Evolutionary conservation across 345 rosid species (phyloP), one percentile per base, ranked within the genome.

Genomic region (Pistacia atlantica): DNA sequence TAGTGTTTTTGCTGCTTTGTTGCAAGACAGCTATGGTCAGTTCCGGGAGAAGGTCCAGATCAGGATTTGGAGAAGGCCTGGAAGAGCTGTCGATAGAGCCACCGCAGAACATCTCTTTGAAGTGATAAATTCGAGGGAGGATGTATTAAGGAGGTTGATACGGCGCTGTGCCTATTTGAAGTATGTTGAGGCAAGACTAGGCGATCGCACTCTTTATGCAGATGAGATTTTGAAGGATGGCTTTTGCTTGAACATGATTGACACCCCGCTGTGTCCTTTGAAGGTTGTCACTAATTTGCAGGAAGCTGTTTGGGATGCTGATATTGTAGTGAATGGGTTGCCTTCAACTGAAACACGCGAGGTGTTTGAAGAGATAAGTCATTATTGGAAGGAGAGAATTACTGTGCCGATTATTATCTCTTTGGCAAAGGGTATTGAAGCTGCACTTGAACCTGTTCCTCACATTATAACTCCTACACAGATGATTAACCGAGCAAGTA

Each of bases 241-340:
- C 5, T 92, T 92, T 83, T 92, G 97, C 87, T 78, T 92, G 83
- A 92, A 92, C 87, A 92, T 92, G 97, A 85, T 92, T 31, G 92
- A 92, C 16, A 90, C 92, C 0, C 97, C 97, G 2, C 87, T 92
- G 28, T 90, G 97, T 79, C 97, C 97, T 52, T 49, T 92, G 79
- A 92, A 92, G 81, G 97, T 92, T 51, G 97, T 92, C 69, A 92
- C 92, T 13, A 92, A 92, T 63, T 80, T 92, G 85, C 94, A 92
- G 75, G 97, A 92, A 80, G 97, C 97, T 42, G 87, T 92, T 18
- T 92, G 97, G 97, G 97, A 92, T 67, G 97, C 97, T 4, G 97
- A 92, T 68, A 85, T 92, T 9, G 92, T 92, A 61, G 85, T 92
- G 18, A 92, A 92, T 49, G 97, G 91, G n/a, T 55, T 92, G 74